Base-by-base conservation (phyloP, 768 basidiomycete species). In the Hemileccinum rubropunctum region DNA sequence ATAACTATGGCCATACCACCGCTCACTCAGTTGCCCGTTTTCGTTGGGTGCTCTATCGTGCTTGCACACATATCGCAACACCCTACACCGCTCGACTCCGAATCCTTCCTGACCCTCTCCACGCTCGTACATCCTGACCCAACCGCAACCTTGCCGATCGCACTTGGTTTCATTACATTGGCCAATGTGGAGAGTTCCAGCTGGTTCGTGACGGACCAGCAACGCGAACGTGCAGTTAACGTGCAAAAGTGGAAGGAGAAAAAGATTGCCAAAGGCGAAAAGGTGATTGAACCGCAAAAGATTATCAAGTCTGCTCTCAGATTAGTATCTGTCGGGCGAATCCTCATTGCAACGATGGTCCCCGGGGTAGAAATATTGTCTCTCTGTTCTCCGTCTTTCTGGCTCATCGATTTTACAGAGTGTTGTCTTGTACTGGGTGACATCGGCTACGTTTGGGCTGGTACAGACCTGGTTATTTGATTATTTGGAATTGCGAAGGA, bases 171-270 rank as follows among this genome's bases (percentile, higher is more conserved):
- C 40, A 63, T 89, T 35, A 88, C 86, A 10, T 74, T 91, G 73
- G 85, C 84, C 2, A 91, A 90, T 54, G 84, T 89, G 11, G 90
- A 92, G 61, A 82, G 85, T 8, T 78, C 82, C 32, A 79, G 79
- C 35, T 90, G 86, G 88, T 78, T 90, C 52, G 73, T 83, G 70
- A 80, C 76, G 28, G 74, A 82, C 4, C 77, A 76, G 14, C 80
- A 81, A 54, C 75, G 73, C 34, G 75, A 79, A 59, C 77, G 76
- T 36, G 70, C 76, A 48, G 73, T 73, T 47, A 67, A 71, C 33
- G 71, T 76, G 28, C 75, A 79, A 53, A 71, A 76, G 51, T 70
- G 73, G 60, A 76, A 72, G 43, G 77, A 75, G 33, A 70, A 70
- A 42, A 75, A 62, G 44, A 62, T 70, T 6, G 71, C 75, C 41